phyloP scores from a whole-genome alignment of 2,329 filamentous ascomycete species.

The Scytalidium sp. region DNA sequence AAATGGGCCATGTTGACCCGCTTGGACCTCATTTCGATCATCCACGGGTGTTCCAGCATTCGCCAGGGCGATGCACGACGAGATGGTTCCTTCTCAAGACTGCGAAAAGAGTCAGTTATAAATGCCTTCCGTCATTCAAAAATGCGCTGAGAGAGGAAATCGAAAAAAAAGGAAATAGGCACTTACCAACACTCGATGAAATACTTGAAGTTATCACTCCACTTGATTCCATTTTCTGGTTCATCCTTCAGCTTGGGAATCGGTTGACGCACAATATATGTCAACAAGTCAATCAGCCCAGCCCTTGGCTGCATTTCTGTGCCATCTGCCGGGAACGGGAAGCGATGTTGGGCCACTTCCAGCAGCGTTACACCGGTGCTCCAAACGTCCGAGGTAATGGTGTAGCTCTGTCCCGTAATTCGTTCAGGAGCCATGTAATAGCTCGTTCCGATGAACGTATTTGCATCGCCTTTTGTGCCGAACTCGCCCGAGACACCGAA shows the following conservation, averaged over 20 bases:
- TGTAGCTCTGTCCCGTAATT: constrained; percentile 96
- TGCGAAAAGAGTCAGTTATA: too few species aligned
- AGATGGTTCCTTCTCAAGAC: constrained; percentile 88
- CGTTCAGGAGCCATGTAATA: constrained; percentile 99
- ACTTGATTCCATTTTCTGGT: constrained; percentile 81
- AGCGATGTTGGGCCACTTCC: constrained; percentile 98
- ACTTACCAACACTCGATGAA: constrained; percentile 99
- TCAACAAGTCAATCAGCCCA: constrained; percentile 89
- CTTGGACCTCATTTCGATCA: constrained; percentile 92
- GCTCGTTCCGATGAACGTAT: constrained; percentile 97
- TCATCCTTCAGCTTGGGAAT: constrained; percentile 97
- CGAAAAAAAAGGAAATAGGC: neutral
- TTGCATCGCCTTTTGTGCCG: constrained; percentile 96
- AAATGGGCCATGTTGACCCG: constrained; percentile 98
- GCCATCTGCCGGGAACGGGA: constrained; percentile 95
- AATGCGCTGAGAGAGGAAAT: constrained; percentile 14
- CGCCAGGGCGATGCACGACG: constrained; percentile 93
- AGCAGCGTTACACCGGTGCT: constrained; percentile 93
- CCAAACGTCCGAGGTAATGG: constrained; percentile 98
- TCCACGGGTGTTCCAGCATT: constrained; percentile 99
- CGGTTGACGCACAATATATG: constrained; percentile 93
- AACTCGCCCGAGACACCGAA: constrained; percentile 98
- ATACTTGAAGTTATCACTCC: constrained; percentile 98
- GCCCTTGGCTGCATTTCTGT: constrained; percentile 93
- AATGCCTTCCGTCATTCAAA: neutral